Evolutionary conservation across 495 filamentous ascomycete genomes (phyloP), one percentile per base, ranked within the genome.

Genomic region (Neurospora sp.): DNA sequence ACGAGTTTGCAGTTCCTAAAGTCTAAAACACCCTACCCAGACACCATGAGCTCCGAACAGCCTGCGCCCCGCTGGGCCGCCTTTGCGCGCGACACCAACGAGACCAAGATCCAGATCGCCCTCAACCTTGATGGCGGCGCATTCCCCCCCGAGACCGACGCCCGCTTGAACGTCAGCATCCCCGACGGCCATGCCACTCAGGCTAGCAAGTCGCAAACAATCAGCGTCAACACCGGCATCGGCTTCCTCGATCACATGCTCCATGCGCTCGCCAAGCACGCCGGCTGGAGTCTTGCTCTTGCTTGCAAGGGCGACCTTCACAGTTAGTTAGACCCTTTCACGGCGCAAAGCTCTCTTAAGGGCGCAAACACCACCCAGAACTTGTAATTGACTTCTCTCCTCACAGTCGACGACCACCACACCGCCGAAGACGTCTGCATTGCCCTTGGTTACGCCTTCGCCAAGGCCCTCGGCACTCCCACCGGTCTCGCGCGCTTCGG

Each of bases 191-290:
- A 99, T 81, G 95, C 96, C 5, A 88, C 90, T 1, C 96, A 98
- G 77, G 85, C 89, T 76, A 92, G 90, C 45, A 87, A 89, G 42
- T 90, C 89, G 70, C 96, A 98, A 84, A 87, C 88, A 68, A 97
- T 99, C 78, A 89, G 87, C 80, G 86, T 98, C 72, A 91, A 92
- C 86, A 96, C 95, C 2, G 96, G 96, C 69, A 97, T 99, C 78
- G 96, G 96, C n/a, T 99, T 99, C 82, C 85, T 99, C 40, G 96
- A 99, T 84, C 96, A 99, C 85, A 98, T 99, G 96, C 86, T 99
- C 69, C 96, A 99, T 80, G 96, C 96, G 38, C 88, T 98, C 45
- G 92, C 96, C 2, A 98, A 99, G 80, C 96, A 99, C 82, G 89
- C 92, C 0, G 95, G 95, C 20, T 97, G 94, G 96, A 93, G 90